Conservation (phyloP, 352 stramenopile genomes). For the Pythium brassicae region DNA sequence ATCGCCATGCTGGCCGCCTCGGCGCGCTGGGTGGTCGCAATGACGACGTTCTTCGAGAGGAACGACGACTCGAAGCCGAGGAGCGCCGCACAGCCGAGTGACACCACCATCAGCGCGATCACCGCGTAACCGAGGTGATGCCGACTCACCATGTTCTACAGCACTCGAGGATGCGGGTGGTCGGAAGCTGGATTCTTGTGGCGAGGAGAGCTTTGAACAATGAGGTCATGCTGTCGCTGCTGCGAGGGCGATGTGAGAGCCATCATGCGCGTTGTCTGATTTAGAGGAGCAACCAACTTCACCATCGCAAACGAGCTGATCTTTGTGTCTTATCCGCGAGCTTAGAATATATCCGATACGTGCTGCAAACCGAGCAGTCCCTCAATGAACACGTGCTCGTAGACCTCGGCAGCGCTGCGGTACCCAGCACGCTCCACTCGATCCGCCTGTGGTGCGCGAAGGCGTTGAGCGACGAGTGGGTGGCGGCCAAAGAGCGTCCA, state of each 20-base stretch:
- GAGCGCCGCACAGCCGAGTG: neutral
- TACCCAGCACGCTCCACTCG: neutral
- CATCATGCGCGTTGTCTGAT: too few relatives aligned
- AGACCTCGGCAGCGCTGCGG: neutral
- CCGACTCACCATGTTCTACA: neutral
- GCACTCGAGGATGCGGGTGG: too few relatives aligned
- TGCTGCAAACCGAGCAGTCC: too few relatives aligned
- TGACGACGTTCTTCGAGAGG: neutral
- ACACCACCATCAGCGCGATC: neutral
- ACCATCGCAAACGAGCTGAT: too few relatives aligned
- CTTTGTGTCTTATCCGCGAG: too few relatives aligned
- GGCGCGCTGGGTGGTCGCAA: neutral
- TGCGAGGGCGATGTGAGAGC: too few relatives aligned
- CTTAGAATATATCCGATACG: too few relatives aligned
- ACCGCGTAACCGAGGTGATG: neutral
- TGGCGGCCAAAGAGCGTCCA: neutral
- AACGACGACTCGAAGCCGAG: constrained; percentile 1
- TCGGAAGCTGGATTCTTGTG: too few relatives aligned
- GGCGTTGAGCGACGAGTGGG: too few relatives aligned
- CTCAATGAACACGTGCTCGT: neutral
- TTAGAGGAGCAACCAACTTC: too few relatives aligned
- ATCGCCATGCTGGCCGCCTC: neutral
- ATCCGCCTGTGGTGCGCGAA: neutral
- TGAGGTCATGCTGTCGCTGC: too few relatives aligned
- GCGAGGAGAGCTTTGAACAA: too few relatives aligned